These are phyloP conservation scores for Microbotryum silenes-acaulis DNA, from an alignment of 1,284 basidiomycete species.

Conservation along the genomic window DNA sequence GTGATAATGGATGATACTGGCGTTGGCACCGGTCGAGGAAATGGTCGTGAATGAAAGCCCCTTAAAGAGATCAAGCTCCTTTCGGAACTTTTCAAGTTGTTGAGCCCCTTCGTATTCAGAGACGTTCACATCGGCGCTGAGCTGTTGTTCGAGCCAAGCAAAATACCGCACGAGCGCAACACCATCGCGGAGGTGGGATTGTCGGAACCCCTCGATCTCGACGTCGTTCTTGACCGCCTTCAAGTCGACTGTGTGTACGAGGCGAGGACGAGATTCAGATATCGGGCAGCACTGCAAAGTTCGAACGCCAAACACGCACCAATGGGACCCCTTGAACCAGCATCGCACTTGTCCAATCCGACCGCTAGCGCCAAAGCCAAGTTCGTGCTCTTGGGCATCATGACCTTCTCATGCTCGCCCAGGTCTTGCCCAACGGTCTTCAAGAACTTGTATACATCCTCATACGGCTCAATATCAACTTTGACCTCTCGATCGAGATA, in stretches of 20 bases:
- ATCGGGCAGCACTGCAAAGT: too few species aligned
- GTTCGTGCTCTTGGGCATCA: constrained; percentile 56
- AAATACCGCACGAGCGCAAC: constrained; percentile 75
- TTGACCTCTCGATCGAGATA: constrained; percentile 52
- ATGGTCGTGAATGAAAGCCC: constrained; percentile 90
- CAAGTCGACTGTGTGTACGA: not conserved
- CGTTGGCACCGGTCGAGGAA: constrained; percentile 58
- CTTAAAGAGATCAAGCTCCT: constrained; percentile 70
- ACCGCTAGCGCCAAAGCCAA: constrained; percentile 70
- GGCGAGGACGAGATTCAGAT: too few species aligned
- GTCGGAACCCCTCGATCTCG: constrained; percentile 87
- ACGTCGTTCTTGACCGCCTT: constrained; percentile 82
- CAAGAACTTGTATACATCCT: constrained; percentile 56
- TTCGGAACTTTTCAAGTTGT: constrained; percentile 68
- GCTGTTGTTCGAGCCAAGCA: constrained; percentile 83
- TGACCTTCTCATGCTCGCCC: constrained; percentile 15
- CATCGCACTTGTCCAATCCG: constrained; percentile 58
- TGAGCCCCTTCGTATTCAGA: constrained; percentile 76
- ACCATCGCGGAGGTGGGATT: constrained; percentile 83
- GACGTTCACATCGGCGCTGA: constrained; percentile 54
- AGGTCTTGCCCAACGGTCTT: constrained; percentile 47
- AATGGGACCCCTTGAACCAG: constrained; percentile 57
- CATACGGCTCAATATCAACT: constrained; percentile 66
- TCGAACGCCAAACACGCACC: too few species aligned
- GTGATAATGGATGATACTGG: constrained; percentile 88